These are phyloP conservation scores for Pichia membranifaciens DNA, from an alignment of 805 yeast genomes.

Conservation along the genomic window DNA sequence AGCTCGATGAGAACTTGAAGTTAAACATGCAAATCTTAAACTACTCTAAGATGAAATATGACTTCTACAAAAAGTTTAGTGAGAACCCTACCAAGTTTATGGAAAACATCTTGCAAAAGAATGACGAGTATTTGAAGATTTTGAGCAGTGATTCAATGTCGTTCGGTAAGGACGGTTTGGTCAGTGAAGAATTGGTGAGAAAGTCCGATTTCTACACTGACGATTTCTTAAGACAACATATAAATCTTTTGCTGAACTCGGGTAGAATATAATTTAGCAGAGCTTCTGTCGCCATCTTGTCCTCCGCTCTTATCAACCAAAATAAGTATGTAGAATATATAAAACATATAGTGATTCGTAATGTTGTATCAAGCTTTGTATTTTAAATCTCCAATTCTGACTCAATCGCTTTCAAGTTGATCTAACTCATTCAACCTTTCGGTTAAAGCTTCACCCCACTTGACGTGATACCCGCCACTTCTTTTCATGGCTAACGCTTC, in stretches of 20 bases:
- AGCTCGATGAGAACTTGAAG: slow-evolving; percentile 33
- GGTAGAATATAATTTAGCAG: slow-evolving; percentile 33
- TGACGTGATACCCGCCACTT: slow-evolving; percentile 14
- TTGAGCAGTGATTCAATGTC: slow-evolving; percentile 65
- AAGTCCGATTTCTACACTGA: slow-evolving; percentile 77
- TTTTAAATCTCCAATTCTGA: no score
- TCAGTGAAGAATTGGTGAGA: slow-evolving; percentile 83
- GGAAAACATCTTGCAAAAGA: slow-evolving; percentile 68
- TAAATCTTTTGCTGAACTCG: slow-evolving; percentile 65
- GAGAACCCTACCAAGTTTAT: slow-evolving; percentile 75
- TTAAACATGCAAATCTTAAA: slow-evolving; percentile 49
- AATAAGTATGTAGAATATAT: no score
- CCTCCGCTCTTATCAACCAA: no score
- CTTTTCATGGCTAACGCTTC: slow-evolving; percentile 23
- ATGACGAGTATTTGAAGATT: slow-evolving; percentile 78
- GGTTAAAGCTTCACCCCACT: slow-evolving; percentile 16
- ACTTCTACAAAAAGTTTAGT: slow-evolving; percentile 68
- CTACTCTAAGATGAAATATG: slow-evolving; percentile 58
- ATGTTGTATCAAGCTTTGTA: no score
- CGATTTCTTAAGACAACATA: slow-evolving; percentile 70
- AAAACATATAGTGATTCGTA: no score
- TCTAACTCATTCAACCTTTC: slow-evolving; percentile 11
- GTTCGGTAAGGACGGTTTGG: slow-evolving; percentile 27
- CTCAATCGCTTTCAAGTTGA: not conserved
- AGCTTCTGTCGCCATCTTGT: no score